Evolutionary conservation across 2,329 filamentous ascomycete genomes (phyloP), one percentile per base, ranked within the genome.

Genomic region (Sclerotinia spermophila): DNA sequence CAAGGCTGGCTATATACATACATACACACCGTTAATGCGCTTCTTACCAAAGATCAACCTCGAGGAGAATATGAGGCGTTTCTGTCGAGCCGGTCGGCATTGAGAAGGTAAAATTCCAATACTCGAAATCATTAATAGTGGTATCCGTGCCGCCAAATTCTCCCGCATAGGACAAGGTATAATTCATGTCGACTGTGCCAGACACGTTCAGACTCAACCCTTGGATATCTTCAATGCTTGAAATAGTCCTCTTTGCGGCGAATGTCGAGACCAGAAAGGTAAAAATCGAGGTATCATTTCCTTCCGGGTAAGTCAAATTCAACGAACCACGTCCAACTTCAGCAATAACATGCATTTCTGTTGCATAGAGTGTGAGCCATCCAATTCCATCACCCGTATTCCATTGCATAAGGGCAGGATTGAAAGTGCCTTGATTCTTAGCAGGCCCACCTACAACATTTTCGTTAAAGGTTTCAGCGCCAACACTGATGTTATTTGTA

Each of bases 331-430:
- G 81, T 3, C 79, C 78, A 0, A 85, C 83, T 38, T 81, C 76
- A 0, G 81, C 79, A 48, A 83, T 75, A 60, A 86, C 75, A 8
- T 80, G 77, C 44, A 75, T 77, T 70, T 84, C 81, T 0, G 80
- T 81, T 0, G 82, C 59, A 45, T 61, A 48, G 58, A 58, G 55
- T 72, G 75, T 79, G 59, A 79, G 76, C 66, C 80, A 80, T 11
- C 77, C 77, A 30, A 81, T 77, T 64, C 82, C 81, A 30, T 76
- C 74, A 6, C 80, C 82, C 6, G 81, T 67, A 44, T 82, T 76
- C 88, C 88, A 90, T 74, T 90, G 88, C 0, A 87, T 82, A 8
- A 90, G 84, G 0, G 86, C 85, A 0, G 88, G 88, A 71, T 86
- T 89, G 78, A 88, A 90, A 0, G 84, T 83, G 10, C 77, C 81